Conservation (phyloP, 805 yeast species). For the Nakazawaea ishiwadae region DNA sequence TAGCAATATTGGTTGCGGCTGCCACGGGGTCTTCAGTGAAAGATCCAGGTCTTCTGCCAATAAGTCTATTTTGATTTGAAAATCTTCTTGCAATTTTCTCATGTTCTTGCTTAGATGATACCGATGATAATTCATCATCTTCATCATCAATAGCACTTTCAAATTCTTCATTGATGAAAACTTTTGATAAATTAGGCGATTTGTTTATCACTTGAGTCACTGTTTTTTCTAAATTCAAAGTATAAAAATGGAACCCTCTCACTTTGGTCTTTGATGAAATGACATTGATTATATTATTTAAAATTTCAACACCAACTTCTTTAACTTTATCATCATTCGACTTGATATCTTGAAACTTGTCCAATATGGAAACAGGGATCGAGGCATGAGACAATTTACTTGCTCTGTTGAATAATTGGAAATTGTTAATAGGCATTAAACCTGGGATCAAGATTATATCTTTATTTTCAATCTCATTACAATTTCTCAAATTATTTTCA, state of each 20-base stretch:
- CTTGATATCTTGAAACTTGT: constrained; percentile 51
- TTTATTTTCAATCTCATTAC: constrained; percentile 29
- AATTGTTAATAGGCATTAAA: constrained; percentile 86
- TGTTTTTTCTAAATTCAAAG: constrained; percentile 88
- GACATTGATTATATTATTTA: constrained; percentile 58
- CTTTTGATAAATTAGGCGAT: constrained; percentile 47
- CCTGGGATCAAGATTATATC: constrained; percentile 70
- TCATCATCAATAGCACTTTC: constrained; percentile 38
- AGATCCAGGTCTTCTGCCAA: constrained; percentile 19
- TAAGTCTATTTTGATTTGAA: constrained; percentile 23
- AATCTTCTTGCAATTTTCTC: constrained; percentile 15
- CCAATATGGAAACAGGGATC: constrained; percentile 56
- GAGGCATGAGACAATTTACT: constrained; percentile 85
- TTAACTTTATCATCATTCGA: constrained; percentile 80
- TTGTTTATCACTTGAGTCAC: constrained; percentile 77
- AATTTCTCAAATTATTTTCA: constrained; percentile 33
- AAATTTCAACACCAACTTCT: constrained; percentile 71
- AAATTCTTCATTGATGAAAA: constrained; percentile 33
- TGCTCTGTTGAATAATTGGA: constrained; percentile 76
- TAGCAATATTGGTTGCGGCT: constrained; percentile 9
- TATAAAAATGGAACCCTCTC: constrained; percentile 89
- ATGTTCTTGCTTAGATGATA: constrained; percentile 26
- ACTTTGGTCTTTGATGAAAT: constrained; percentile 53
- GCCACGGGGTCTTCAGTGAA: constrained; percentile 2
- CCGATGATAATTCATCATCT: constrained; percentile 33